Evolutionary conservation across 805 yeast species (phyloP).

Genomic region (Candida yuanshanica): DNA sequence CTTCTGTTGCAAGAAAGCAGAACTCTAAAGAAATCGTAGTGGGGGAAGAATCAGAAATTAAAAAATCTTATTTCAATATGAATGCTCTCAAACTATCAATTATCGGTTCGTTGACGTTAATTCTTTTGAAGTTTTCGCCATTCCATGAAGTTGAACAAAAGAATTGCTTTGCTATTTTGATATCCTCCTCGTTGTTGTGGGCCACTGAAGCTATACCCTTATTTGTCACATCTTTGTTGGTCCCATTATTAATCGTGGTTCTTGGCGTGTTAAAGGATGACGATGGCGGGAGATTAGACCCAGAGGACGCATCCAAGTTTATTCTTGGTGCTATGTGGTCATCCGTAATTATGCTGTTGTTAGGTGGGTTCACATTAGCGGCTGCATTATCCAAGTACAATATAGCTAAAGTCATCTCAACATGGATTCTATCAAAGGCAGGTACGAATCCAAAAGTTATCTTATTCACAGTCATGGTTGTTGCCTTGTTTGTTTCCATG

Average conservation of each 20-base stretch:
- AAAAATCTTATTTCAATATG: conserved; percentile 25
- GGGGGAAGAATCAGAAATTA: conserved; percentile 25
- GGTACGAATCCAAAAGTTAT: conserved; percentile 82
- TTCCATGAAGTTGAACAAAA: conserved; percentile 55
- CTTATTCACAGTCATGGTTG: conserved; percentile 74
- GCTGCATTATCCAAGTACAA: conserved; percentile 91
- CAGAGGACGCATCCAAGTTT: conserved; percentile 62
- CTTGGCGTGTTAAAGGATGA: conserved; percentile 63
- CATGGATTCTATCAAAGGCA: conserved; percentile 72
- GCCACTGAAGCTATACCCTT: conserved; percentile 93
- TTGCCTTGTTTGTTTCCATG: conserved; percentile 82
- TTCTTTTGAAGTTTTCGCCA: conserved; percentile 44
- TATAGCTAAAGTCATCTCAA: conserved; percentile 80
- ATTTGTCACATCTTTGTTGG: conserved; percentile 78
- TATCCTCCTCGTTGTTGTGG: conserved; percentile 84
- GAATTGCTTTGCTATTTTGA: conserved; percentile 78
- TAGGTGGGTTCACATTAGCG: conserved; percentile 94
- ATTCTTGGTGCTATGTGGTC: conserved; percentile 92
- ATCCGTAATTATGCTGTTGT: conserved; percentile 79
- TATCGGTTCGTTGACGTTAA: conserved; percentile 43
- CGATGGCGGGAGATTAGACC: conserved; percentile 49
- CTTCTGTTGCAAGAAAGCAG: conserved; percentile 35
- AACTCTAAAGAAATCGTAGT: conserved; percentile 17
- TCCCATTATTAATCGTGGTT: conserved; percentile 76
- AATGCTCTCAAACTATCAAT: conserved; percentile 37